Evolutionary conservation across 257 asterid species (phyloP).

Genomic region (Solanum corneliomulleri): DNA sequence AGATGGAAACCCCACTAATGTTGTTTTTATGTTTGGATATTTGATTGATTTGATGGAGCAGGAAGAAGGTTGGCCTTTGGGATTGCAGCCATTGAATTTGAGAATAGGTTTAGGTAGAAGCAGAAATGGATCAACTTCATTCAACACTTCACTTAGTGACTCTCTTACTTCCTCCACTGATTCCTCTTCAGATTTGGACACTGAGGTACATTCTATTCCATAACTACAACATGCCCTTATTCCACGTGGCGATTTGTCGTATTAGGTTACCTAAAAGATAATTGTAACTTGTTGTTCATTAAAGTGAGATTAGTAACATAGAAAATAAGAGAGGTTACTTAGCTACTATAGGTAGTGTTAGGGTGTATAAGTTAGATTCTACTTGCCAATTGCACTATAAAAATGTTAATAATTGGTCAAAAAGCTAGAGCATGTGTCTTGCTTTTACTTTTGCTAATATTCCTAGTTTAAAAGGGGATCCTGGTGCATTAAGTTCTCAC

Average conservation of each 20-base stretch:
- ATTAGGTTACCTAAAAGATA: background rate
- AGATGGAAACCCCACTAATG: background rate
- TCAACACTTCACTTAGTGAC: constrained; percentile 30
- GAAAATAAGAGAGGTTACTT: background rate
- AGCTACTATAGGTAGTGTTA: background rate
- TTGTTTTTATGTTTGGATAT: background rate
- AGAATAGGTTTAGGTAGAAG: constrained; percentile 31
- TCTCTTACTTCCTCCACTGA: constrained; percentile 26
- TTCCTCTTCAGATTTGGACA: constrained; percentile 40
- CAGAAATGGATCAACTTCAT: constrained; percentile 26
- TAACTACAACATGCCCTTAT: background rate
- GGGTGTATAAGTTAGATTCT: background rate
- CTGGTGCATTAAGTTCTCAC: background rate
- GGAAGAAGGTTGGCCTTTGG: constrained; percentile 56
- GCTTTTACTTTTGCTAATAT: background rate
- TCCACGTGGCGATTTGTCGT: background rate
- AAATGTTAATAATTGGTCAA: background rate
- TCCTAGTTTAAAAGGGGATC: background rate
- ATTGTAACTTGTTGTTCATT: background rate
- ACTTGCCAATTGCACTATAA: background rate
- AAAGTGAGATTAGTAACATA: background rate
- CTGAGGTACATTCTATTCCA: constrained; percentile 13
- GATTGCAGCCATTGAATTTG: constrained; percentile 36
- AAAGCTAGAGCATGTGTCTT: background rate
- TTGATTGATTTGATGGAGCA: constrained; percentile 19